Evolutionary conservation across 2,329 filamentous ascomycete species (phyloP).

Genomic region (Fusarium napiforme): DNA sequence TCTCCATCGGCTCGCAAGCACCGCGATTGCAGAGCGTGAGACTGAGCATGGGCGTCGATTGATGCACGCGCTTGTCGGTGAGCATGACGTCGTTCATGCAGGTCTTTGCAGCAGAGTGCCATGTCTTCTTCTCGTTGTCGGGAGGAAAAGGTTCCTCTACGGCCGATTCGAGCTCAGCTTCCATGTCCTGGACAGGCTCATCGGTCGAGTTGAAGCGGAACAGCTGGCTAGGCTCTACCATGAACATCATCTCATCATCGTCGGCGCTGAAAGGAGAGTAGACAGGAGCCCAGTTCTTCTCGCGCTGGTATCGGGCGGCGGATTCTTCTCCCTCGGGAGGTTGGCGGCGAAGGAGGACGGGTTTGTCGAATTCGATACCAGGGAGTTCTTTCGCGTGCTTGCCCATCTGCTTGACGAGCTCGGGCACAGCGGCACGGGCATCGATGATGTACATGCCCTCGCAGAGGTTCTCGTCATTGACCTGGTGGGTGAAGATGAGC

Average conservation of each 20-base stretch:
- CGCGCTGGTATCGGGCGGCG: conserved; percentile 31
- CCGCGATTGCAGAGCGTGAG: conserved; percentile 38
- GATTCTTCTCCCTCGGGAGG: conserved; percentile 29
- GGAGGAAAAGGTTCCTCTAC: conserved; percentile 38
- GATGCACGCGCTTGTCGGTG: conserved; percentile 34
- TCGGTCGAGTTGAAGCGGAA: conserved; percentile 26
- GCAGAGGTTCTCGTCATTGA: conserved; percentile 38
- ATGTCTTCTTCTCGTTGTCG: conserved; percentile 25
- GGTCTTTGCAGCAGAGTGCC: conserved; percentile 31
- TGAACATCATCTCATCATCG: conserved; percentile 40
- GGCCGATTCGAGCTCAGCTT: conserved; percentile 26
- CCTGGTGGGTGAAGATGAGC: conserved; percentile 40
- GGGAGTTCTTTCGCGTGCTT: conserved; percentile 33
- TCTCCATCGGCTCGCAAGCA: conserved; percentile 24
- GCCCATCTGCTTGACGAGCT: conserved; percentile 29
- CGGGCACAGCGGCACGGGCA: conserved; percentile 35
- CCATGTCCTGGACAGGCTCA: conserved; percentile 20
- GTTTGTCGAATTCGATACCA: conserved; percentile 30
- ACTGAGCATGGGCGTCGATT: conserved; percentile 42
- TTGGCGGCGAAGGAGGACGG: conserved; percentile 29
- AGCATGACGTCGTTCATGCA: conserved; percentile 41
- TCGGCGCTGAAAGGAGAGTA: conserved; percentile 31
- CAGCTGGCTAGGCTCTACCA: conserved; percentile 37
- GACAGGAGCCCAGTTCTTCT: conserved; percentile 40
- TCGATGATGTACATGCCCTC: conserved; percentile 39